Percentiles rank a stretch among this genome's conserved stretches.
These are phyloP conservation scores for Ulota crispa DNA, from an alignment of 225 moss, liverwort and hornwort genomes.

Conservation along the genomic window DNA sequence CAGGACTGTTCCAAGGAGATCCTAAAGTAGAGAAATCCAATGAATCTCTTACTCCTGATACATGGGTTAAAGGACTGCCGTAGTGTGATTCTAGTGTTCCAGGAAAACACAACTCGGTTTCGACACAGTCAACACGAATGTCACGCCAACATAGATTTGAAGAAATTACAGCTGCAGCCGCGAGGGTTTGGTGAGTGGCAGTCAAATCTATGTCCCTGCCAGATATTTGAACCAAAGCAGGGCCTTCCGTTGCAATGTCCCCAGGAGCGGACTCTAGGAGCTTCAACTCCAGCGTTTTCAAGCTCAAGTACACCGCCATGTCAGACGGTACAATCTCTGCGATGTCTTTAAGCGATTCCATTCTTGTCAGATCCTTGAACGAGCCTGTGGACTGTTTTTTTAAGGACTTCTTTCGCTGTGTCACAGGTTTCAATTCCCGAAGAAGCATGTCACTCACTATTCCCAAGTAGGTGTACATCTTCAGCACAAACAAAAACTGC, in stretches of 20 bases:
- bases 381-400: constrained; percentile 30
- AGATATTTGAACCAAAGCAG: constrained; percentile 76
- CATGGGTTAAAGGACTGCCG: constrained; percentile 55
- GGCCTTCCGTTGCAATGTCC: constrained; percentile 78
- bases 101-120: constrained; percentile 67
- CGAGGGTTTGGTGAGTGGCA: constrained; percentile 76
- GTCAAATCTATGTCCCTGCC: constrained; percentile 71
- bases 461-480: constrained; percentile 88
- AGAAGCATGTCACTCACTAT: constrained; percentile 82
- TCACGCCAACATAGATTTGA: constrained; percentile 78
- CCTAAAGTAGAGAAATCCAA: constrained; percentile 31
- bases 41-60: constrained; percentile 49
- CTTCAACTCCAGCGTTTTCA: constrained; percentile 77
- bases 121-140: constrained; percentile 85
- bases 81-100: constrained; percentile 37
- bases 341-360: constrained; percentile 55
- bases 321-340: constrained; percentile 81
- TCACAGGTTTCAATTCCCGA: constrained; percentile 67
- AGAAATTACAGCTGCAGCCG: constrained; percentile 86
- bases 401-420: constrained; percentile 26
- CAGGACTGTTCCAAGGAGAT: constrained; percentile 38
- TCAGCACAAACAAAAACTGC: constrained; percentile 91
- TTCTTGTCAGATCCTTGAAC: constrained; percentile 41
- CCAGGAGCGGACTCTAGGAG: constrained; percentile 83
- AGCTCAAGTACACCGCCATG: constrained; percentile 73